Conservation (phyloP, 2,329 filamentous ascomycete species). For the Penicillium vulpinum region DNA sequence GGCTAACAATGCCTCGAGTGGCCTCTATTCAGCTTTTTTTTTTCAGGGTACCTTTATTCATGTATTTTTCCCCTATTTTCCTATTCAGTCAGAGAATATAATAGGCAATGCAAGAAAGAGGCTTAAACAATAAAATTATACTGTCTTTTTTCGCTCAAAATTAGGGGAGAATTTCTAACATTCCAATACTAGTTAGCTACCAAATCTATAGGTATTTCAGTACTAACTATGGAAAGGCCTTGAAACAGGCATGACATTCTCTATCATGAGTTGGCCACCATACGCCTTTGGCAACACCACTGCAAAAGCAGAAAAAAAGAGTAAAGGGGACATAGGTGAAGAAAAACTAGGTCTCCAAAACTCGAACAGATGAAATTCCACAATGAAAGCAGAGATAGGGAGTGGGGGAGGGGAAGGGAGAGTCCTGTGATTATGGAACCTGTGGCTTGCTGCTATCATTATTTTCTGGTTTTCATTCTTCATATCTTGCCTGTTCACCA, state of each 20-base stretch:
- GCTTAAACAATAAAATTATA: background rate
- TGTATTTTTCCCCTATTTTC: background rate
- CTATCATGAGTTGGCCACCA: slow-evolving; percentile 32
- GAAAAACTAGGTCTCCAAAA: slow-evolving; percentile 10
- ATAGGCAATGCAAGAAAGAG: background rate
- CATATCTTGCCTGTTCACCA: slow-evolving; percentile 17
- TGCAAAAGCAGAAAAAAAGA: slow-evolving; percentile 12
- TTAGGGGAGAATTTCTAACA: background rate
- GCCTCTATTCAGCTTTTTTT: background rate
- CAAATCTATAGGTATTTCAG: background rate
- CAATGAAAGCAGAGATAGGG: slow-evolving; percentile 7
- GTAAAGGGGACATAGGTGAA: slow-evolving; percentile 9
- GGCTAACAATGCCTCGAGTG: slow-evolving; percentile 1
- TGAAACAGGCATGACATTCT: slow-evolving; percentile 30
- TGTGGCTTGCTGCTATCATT: slow-evolving; percentile 24
- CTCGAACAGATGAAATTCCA: slow-evolving; percentile 4
- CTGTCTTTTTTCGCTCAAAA: background rate
- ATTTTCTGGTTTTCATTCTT: slow-evolving; percentile 24
- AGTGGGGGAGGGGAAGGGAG: slow-evolving; percentile 11
- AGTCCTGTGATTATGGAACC: slow-evolving; percentile 28
- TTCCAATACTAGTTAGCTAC: background rate
- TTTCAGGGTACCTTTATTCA: background rate
- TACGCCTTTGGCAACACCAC: slow-evolving; percentile 27
- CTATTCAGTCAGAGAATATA: background rate
- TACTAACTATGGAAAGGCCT: slow-evolving; percentile 11